Conservation (phyloP, 139 green algal species). For the Auxenochlorella pyrenoidosa region DNA sequence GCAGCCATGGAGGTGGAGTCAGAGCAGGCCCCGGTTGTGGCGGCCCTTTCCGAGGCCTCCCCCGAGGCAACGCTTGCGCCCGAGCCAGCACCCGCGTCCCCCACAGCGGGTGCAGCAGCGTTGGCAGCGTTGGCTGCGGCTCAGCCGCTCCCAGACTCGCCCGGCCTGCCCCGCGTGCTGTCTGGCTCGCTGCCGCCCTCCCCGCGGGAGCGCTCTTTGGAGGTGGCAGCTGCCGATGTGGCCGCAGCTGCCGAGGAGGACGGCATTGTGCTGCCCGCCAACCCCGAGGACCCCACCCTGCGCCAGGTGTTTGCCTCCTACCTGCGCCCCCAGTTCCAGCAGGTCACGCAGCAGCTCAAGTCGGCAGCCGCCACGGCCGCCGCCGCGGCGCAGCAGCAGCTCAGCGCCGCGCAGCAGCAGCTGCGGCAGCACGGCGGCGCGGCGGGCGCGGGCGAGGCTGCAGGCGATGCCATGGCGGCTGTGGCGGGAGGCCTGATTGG, state of each 20-base stretch:
- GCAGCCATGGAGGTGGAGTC: background rate
- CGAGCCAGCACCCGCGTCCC: background rate
- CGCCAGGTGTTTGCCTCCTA: conserved; percentile 36
- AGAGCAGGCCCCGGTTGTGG: background rate
- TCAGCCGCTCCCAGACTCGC: no score
- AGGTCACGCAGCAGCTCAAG: background rate
- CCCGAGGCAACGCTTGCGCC: background rate
- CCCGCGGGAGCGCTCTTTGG: background rate
- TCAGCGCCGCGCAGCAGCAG: conserved; percentile 27
- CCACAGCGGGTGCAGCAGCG: conserved; percentile 2
- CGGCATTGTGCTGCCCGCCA: background rate
- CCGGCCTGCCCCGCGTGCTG: background rate
- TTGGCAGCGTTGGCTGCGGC: background rate
- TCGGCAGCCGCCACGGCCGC: background rate
- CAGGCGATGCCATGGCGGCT: background rate
- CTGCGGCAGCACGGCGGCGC: conserved; percentile 10
- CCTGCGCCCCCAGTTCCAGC: conserved; percentile 23
- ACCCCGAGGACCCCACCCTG: conserved; percentile 22
- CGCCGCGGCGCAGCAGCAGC: conserved; percentile 7
- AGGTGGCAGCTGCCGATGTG: background rate
- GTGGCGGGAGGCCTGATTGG: conserved; percentile 3
- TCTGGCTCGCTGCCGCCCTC: conserved; percentile 16
- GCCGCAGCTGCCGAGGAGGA: background rate
- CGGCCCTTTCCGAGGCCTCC: background rate
- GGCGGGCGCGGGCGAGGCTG: background rate